Evolutionary conservation across 2,329 filamentous ascomycete genomes (phyloP).

Genomic region (Trichoderma polysporum): DNA sequence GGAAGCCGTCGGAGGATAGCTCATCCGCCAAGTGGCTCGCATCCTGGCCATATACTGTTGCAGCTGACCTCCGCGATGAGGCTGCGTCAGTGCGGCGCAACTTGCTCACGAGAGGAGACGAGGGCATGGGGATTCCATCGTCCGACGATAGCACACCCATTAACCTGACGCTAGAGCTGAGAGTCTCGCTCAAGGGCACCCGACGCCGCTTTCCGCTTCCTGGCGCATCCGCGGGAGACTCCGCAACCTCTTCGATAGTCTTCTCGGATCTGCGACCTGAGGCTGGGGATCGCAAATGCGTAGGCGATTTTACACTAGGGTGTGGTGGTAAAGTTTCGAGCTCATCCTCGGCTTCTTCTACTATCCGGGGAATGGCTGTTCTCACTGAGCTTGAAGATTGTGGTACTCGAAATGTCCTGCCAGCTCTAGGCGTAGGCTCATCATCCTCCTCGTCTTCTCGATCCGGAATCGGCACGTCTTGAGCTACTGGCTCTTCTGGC

Average conservation of each 20-base stretch:
- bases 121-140: conserved; percentile 32
- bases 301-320: conserved; percentile 17
- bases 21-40: conserved; percentile 32
- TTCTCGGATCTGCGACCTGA: conserved; percentile 19
- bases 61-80: conserved; percentile 28
- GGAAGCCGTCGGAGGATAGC: conserved; percentile 34
- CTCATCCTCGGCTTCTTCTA: conserved; percentile 25
- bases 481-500: conserved; percentile 32
- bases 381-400: conserved; percentile 11
- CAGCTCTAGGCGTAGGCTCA: conserved; percentile 15
- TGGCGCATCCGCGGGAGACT: conserved; percentile 55
- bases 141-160: conserved; percentile 40
- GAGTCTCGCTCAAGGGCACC: conserved; percentile 36
- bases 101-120: conserved; percentile 47
- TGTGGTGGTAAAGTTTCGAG: conserved; percentile 28
- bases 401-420: background rate
- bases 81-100: conserved; percentile 37
- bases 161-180: conserved; percentile 45
- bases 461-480: conserved; percentile 4
- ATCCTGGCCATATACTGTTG: background rate
- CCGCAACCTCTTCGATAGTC: conserved; percentile 29
- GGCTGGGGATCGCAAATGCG: conserved; percentile 20
- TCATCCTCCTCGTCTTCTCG: conserved; percentile 20
- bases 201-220: conserved; percentile 53
- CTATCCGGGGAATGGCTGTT: conserved; percentile 10